These are phyloP conservation scores for Juglanconis sp. DNA, from an alignment of 2,329 filamentous ascomycete species.

Conservation along the genomic window DNA sequence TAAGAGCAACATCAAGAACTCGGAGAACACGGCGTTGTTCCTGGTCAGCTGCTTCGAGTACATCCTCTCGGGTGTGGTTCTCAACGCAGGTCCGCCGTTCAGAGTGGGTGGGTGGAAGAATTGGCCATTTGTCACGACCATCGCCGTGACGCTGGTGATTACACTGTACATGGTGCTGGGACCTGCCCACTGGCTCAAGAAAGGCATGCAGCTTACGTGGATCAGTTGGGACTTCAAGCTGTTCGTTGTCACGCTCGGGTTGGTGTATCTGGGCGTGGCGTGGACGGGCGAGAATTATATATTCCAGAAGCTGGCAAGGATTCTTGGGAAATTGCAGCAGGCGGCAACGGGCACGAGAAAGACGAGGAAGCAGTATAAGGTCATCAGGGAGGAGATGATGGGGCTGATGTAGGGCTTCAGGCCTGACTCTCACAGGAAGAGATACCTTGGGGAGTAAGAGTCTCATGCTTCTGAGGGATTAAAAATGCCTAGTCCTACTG, in stretches of 20 bases:
- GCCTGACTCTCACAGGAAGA: not conserved
- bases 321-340: slow-evolving; percentile 60
- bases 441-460: not conserved
- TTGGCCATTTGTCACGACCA: slow-evolving; percentile 78
- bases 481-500: not conserved
- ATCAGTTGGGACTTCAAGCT: slow-evolving; percentile 71
- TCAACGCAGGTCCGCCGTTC: slow-evolving; percentile 90
- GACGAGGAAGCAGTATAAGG: slow-evolving; percentile 83
- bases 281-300: slow-evolving; percentile 71
- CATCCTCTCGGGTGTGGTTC: slow-evolving; percentile 81
- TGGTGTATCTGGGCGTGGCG: slow-evolving; percentile 64
- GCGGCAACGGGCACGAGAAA: slow-evolving; percentile 62
- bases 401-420: slow-evolving; percentile 24
- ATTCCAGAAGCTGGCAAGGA: slow-evolving; percentile 65
- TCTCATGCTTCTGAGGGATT: not conserved
- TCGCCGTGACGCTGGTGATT: slow-evolving; percentile 64
- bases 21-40: slow-evolving; percentile 90
- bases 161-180: slow-evolving; percentile 77
- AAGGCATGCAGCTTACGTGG: slow-evolving; percentile 81
- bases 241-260: slow-evolving; percentile 68
- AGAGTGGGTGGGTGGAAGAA: slow-evolving; percentile 77
- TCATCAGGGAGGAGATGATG: slow-evolving; percentile 67
- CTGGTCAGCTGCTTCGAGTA: slow-evolving; percentile 92
- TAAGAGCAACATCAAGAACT: slow-evolving; percentile 84
- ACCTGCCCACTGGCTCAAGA: slow-evolving; percentile 65